Evolutionary conservation across 495 filamentous ascomycete species (phyloP).

Genomic region (Penicillium maclennaniae): DNA sequence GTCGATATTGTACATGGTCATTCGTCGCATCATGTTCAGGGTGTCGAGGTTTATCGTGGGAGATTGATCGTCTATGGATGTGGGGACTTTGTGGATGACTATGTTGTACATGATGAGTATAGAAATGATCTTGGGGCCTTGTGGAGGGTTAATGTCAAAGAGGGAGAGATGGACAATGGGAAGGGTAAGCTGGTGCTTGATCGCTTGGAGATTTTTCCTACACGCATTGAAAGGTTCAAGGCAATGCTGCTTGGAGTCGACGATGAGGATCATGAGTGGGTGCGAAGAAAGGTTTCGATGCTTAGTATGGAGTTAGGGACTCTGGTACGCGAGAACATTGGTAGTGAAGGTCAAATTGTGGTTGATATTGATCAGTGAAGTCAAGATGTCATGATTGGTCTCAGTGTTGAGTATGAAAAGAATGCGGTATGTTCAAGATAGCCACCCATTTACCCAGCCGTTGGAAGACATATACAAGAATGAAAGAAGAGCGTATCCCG

Average conservation of each 20-base stretch:
- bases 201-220: slow-evolving; percentile 31
- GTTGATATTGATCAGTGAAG: slow-evolving; percentile 12
- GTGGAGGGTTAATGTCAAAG: slow-evolving; percentile 35
- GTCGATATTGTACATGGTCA: slow-evolving; percentile 45
- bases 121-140: slow-evolving; percentile 40
- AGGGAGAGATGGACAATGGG: neutral
- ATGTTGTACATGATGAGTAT: slow-evolving; percentile 29
- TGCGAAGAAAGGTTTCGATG: slow-evolving; percentile 13
- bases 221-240: slow-evolving; percentile 23
- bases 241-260: slow-evolving; percentile 17
- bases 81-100: slow-evolving; percentile 46
- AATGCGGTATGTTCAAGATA: slow-evolving; percentile 2
- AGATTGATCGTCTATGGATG: slow-evolving; percentile 42
- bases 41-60: slow-evolving; percentile 35
- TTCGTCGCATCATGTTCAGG: slow-evolving; percentile 44
- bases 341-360: slow-evolving; percentile 26
- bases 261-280: slow-evolving; percentile 29
- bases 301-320: slow-evolving; percentile 26
- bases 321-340: slow-evolving; percentile 9
- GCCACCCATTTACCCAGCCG: neutral
- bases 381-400: neutral
- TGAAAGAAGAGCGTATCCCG: neutral
- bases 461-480: neutral
- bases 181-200: slow-evolving; percentile 11
- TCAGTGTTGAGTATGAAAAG: neutral